Base-by-base conservation (phyloP, 192 early-diverging fungal genomes). In the Diversispora epigaea region DNA sequence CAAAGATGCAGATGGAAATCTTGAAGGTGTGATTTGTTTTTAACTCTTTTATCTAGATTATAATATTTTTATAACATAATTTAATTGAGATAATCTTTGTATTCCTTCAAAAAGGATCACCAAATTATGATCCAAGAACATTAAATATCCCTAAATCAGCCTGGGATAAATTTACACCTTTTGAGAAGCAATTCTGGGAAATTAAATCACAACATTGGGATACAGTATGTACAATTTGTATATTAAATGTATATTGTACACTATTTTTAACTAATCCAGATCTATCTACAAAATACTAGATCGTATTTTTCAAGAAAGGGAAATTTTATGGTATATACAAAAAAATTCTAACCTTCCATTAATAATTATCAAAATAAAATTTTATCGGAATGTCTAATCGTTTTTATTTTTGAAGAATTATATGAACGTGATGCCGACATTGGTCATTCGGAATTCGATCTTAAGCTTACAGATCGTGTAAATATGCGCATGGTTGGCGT, bases 401-500 rank as follows among this genome's bases (percentile, higher is more conserved):
- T 32, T 32, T 32, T 32, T 32, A 32, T 32, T 32, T 86, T 77
- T 39, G 57, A 61, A 87, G 97, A 99, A 81, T 85, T 99, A n/a
- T 99, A 98, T 75, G 97, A 99, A 80, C 95, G 95, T 61, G 98
- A 99, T 77, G 98, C 98, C 2, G 91, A 96, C 56, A 93, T 99
- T 78, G 97, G 94, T 32, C 95, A 96, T 76, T 92, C 92, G 67
- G 86, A 94, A 68, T 99, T 99, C 80, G 98, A 99, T 80, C 87
- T 98, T 75, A 97, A 97, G 69, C 77, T 99, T 75, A 95, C 95
- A 3, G 97, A 97, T 78, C 87, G 98, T 25, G 93, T 93, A 56
- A 98, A 99, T 84, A 99, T 99, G 98, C 85, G 94, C 43, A 98
- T 99, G 98, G 95, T 93, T 0, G 98, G 98, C 10, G 95, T 98